A percentile compares a stretch with the other conserved stretches of the same genome.
phyloP scores from a whole-genome alignment of 2,329 filamentous ascomycete species.

The Penicillium palitans region DNA sequence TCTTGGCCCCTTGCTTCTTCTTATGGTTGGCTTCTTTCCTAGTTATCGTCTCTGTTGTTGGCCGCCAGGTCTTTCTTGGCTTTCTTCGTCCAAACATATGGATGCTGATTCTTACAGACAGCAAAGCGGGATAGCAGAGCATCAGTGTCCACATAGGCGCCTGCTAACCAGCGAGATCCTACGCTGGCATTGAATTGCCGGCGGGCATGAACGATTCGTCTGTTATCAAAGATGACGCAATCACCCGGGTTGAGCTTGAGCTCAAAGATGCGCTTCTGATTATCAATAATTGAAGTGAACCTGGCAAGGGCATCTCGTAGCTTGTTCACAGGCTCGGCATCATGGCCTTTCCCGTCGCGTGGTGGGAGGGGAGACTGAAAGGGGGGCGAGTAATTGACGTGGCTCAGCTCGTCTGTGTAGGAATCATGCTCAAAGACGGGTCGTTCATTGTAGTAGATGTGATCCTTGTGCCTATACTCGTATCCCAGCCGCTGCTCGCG shows the following conservation, averaged over 20 bases:
- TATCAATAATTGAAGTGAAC: conserved; percentile 63
- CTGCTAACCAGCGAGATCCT: conserved; percentile 78
- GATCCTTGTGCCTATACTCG: conserved; percentile 66
- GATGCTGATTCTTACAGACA: conserved; percentile 36
- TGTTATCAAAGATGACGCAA: conserved; percentile 91
- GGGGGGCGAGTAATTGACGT: conserved; percentile 72
- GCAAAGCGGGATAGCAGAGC: conserved; percentile 54
- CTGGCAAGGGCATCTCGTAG: conserved; percentile 50
- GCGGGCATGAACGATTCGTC: conserved; percentile 80
- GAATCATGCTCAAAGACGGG: conserved; percentile 53
- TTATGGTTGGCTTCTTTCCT: not conserved
- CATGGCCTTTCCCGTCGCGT: conserved; percentile 7
- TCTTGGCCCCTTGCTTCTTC: not conserved
- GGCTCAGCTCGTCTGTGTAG: conserved; percentile 32
- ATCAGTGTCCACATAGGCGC: conserved; percentile 75
- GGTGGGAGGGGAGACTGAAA: conserved; percentile 64
- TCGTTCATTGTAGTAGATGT: conserved; percentile 62
- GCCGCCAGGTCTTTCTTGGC: not conserved
- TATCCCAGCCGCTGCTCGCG: conserved; percentile 54
- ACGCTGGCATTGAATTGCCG: conserved; percentile 65
- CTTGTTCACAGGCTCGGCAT: not conserved
- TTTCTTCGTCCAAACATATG: conserved; percentile 9
- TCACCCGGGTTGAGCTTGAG: conserved; percentile 76
- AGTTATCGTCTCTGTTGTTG: not conserved
- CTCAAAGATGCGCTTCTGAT: conserved; percentile 61